A percentile compares a stretch with the other conserved stretches of the same genome.
Evolutionary conservation across 495 filamentous ascomycete genomes (phyloP).

Genomic region (Neurospora sp.): DNA sequence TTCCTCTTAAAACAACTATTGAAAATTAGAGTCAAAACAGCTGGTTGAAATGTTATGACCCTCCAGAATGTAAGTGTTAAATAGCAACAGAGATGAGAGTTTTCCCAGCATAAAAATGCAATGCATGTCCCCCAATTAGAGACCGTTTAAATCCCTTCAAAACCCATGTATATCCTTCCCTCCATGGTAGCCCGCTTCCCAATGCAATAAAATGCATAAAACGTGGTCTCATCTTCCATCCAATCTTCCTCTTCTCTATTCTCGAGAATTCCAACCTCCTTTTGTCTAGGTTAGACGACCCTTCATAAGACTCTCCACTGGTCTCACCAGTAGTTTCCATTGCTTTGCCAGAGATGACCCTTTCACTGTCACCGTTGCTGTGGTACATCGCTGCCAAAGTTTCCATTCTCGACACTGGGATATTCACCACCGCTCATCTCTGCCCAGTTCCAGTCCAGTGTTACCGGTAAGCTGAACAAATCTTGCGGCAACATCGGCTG

Average conservation of each 20-base stretch:
- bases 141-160: not conserved
- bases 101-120: not conserved
- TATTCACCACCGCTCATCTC: conserved; percentile 59
- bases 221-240: not conserved
- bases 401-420: conserved; percentile 44
- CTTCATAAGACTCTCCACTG: not conserved
- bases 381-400: conserved; percentile 15
- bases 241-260: not conserved
- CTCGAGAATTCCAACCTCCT: not conserved
- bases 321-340: not conserved
- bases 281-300: not conserved
- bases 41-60: not conserved
- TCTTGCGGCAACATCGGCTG: conserved; percentile 95
- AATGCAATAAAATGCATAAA: not conserved
- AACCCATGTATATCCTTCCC: not conserved
- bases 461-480: conserved; percentile 93
- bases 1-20: not conserved
- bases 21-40: not conserved
- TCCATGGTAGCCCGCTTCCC: not conserved
- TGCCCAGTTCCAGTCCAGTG: conserved; percentile 97
- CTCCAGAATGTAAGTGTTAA: not conserved
- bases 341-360: not conserved
- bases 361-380: not conserved
- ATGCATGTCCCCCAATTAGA: not conserved
- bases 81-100: not conserved